phyloP scores from a whole-genome alignment of 805 yeast genomes.

The Torulaspora franciscae region DNA sequence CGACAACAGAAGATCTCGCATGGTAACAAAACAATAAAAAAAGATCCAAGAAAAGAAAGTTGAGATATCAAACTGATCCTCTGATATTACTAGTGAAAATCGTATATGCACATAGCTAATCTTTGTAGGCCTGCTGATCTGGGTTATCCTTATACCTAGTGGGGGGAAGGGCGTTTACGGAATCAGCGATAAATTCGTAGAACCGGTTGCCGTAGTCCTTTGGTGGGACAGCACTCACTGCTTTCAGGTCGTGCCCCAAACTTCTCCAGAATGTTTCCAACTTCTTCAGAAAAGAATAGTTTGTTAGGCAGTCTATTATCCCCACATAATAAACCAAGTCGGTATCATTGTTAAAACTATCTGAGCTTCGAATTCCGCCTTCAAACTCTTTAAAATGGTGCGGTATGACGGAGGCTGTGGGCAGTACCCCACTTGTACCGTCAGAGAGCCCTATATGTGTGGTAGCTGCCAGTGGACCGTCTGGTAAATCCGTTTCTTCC shows the following conservation, averaged over 20 bases:
- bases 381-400: constrained; percentile 65
- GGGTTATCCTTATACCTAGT: constrained; percentile 28
- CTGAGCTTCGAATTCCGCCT: constrained; percentile 79
- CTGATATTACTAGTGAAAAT: neutral
- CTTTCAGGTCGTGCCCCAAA: constrained; percentile 58
- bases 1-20: neutral
- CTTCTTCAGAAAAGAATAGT: constrained; percentile 65
- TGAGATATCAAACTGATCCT: neutral
- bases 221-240: constrained; percentile 88
- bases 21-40: constrained; percentile 5
- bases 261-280: constrained; percentile 85
- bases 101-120: constrained; percentile 6
- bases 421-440: constrained; percentile 1
- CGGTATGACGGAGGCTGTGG: constrained; percentile 16
- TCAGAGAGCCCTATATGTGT: constrained; percentile 3
- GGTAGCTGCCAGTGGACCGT: constrained; percentile 6
- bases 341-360: constrained; percentile 45
- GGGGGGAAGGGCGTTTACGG: constrained; percentile 33
- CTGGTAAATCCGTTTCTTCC: constrained; percentile 4
- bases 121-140: constrained; percentile 18
- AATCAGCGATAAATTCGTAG: constrained; percentile 55
- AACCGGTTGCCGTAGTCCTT: constrained; percentile 86
- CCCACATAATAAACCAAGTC: constrained; percentile 82
- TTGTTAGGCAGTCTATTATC: constrained; percentile 88
- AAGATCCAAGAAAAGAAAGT: neutral